phyloP scores from a whole-genome alignment of 2,329 filamentous ascomycete species.

The Apiospora marii region DNA sequence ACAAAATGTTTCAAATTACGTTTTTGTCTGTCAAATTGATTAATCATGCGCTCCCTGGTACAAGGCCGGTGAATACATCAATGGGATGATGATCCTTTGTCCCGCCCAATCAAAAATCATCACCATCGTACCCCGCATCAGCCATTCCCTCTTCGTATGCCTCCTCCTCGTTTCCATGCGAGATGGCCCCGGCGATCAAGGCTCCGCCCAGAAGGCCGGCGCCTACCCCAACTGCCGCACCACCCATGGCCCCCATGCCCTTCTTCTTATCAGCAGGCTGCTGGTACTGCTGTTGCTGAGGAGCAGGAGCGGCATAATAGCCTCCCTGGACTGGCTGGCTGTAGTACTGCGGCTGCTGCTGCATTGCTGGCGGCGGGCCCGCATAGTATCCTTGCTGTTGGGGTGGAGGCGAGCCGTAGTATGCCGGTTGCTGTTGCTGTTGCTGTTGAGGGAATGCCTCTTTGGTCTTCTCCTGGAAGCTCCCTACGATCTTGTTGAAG shows the following conservation, averaged over 20 bases:
- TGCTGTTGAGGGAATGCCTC: conserved; percentile 59
- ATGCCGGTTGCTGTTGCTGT: conserved; percentile 41
- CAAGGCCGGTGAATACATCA: too few species aligned
- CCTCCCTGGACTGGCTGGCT: conserved; percentile 43
- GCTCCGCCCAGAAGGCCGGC: conserved; percentile 82
- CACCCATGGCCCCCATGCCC: conserved; percentile 59
- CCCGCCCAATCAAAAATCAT: conserved; percentile 23
- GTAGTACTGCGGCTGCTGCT: conserved; percentile 41
- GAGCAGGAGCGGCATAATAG: conserved; percentile 46
- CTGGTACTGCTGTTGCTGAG: conserved; percentile 39
- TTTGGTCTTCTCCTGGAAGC: conserved; percentile 32
- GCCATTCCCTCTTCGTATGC: conserved; percentile 62
- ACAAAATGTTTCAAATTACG: too few species aligned
- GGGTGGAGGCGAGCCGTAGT: too few species aligned
- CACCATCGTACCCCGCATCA: conserved; percentile 48
- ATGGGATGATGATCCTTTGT: too few species aligned
- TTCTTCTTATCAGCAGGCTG: conserved; percentile 30
- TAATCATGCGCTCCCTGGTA: too few species aligned
- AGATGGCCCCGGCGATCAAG: conserved; percentile 72
- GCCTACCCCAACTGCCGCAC: conserved; percentile 79
- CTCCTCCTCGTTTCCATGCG: conserved; percentile 66
- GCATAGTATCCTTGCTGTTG: conserved; percentile 31
- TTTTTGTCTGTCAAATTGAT: too few species aligned
- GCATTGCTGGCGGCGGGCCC: conserved; percentile 33
- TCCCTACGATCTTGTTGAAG: conserved; percentile 1